Evolutionary conservation across 805 yeast genomes (phyloP).

Genomic region (Wickerhamiella parazyma): DNA sequence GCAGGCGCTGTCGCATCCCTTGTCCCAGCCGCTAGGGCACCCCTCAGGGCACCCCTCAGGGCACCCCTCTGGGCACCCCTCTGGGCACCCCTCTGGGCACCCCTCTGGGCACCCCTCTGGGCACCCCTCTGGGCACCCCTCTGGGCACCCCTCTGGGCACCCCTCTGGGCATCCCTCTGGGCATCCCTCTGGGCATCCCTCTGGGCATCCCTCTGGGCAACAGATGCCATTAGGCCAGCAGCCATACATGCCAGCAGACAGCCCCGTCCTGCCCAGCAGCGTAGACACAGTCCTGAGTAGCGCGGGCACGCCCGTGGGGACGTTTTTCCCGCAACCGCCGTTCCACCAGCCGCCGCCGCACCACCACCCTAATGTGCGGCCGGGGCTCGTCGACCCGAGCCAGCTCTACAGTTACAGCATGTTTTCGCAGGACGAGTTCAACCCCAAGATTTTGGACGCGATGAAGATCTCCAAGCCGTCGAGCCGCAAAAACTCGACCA

Average conservation of each 20-base stretch:
- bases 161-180: too few relatives aligned
- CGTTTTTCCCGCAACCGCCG: neutral
- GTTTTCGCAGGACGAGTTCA: neutral
- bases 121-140: too few relatives aligned
- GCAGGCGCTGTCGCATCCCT: too few relatives aligned
- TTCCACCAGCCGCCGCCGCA: neutral
- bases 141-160: too few relatives aligned
- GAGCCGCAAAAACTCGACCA: neutral
- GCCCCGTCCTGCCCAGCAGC: slow-evolving; percentile 2
- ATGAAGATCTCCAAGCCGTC: slow-evolving; percentile 1
- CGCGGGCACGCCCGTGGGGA: neutral
- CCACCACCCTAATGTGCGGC: neutral
- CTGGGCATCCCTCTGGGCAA: too few relatives aligned
- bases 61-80: too few relatives aligned
- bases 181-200: too few relatives aligned
- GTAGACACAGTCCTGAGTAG: neutral
- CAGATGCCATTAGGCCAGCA: too few relatives aligned
- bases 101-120: too few relatives aligned
- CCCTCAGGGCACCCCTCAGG: too few relatives aligned
- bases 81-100: too few relatives aligned
- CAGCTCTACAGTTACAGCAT: neutral
- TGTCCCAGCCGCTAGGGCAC: too few relatives aligned
- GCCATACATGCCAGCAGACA: neutral
- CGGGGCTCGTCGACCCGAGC: slow-evolving; percentile 1
- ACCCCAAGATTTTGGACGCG: slow-evolving; percentile 7